Evolutionary conservation across 148 eudicot genomes (phyloP).

Genomic region (Persicaria maculosa): DNA sequence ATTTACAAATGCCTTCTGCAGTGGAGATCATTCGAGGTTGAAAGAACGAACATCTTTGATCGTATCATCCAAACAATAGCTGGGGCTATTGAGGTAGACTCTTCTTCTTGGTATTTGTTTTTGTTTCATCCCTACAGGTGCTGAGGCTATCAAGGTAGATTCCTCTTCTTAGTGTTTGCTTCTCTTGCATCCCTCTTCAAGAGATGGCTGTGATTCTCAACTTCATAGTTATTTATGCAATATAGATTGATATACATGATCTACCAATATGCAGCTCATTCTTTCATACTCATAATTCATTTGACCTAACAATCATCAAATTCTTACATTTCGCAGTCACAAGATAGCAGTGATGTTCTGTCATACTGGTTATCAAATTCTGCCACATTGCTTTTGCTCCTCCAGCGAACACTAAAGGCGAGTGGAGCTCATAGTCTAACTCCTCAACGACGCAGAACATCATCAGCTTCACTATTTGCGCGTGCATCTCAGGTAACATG

Average conservation of each 20-base stretch:
- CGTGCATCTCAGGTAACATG: constrained; percentile 76
- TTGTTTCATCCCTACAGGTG: constrained; percentile 71
- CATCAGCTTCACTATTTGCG: constrained; percentile 77
- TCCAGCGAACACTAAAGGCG: constrained; percentile 86
- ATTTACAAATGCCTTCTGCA: constrained; percentile 87
- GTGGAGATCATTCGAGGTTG: constrained; percentile 98
- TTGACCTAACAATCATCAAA: background rate
- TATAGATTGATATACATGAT: background rate
- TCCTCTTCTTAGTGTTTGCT: background rate
- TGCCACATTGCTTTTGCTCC: constrained; percentile 69
- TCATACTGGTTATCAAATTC: constrained; percentile 91
- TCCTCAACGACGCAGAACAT: constrained; percentile 60
- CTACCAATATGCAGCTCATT: background rate
- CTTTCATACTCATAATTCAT: background rate
- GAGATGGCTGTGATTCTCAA: too few relatives aligned
- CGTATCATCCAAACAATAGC: constrained; percentile 83
- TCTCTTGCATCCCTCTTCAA: too few relatives aligned
- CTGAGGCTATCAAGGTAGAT: constrained; percentile 68
- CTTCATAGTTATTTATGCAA: too few relatives aligned
- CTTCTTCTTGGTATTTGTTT: constrained; percentile 49
- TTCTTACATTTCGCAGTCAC: constrained; percentile 34
- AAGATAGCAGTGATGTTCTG: constrained; percentile 58
- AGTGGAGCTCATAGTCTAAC: constrained; percentile 55
- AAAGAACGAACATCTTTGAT: constrained; percentile 86
- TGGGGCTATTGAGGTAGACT: constrained; percentile 71